phyloP scores from a whole-genome alignment of 169 alveolate genomes.

The Theileria parva region DNA sequence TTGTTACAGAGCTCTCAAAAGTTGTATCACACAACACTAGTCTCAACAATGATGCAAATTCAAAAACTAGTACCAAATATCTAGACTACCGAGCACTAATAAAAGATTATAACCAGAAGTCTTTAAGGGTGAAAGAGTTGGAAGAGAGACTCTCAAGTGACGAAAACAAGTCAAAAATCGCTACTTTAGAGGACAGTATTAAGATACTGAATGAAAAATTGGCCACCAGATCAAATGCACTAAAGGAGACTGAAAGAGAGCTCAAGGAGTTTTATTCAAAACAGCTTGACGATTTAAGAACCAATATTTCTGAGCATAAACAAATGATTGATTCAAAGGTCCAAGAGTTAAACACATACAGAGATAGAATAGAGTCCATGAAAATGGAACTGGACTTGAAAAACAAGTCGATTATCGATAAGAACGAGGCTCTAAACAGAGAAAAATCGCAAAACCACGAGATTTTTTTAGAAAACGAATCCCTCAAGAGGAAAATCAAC shows the following conservation, averaged over 20 bases:
- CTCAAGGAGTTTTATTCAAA: conserved; percentile 22
- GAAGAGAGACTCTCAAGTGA: not conserved
- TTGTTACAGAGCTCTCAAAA: conserved; percentile 9
- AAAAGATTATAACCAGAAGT: not conserved
- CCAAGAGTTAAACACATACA: conserved; percentile 12
- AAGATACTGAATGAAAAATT: conserved; percentile 9
- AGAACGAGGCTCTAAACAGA: conserved; percentile 6
- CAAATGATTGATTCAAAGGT: not conserved
- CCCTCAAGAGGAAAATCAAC: conserved; percentile 6
- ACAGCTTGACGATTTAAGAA: conserved; percentile 30
- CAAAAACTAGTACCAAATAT: not conserved
- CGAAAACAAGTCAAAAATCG: not conserved
- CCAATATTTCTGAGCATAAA: not conserved
- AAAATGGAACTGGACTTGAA: conserved; percentile 15
- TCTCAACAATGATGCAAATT: not conserved
- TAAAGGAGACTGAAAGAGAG: conserved; percentile 32
- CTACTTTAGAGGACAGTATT: not conserved
- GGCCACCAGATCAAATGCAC: conserved; percentile 17
- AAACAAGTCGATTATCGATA: not conserved
- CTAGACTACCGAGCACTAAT: not conserved
- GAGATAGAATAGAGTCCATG: not conserved
- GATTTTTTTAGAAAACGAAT: conserved; percentile 23
- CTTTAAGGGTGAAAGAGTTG: not conserved
- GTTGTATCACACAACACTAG: not conserved
- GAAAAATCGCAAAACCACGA: conserved; percentile 26